Evolutionary conservation across 306 rosid species (phyloP).

Genomic region (Lablab purpureus): DNA sequence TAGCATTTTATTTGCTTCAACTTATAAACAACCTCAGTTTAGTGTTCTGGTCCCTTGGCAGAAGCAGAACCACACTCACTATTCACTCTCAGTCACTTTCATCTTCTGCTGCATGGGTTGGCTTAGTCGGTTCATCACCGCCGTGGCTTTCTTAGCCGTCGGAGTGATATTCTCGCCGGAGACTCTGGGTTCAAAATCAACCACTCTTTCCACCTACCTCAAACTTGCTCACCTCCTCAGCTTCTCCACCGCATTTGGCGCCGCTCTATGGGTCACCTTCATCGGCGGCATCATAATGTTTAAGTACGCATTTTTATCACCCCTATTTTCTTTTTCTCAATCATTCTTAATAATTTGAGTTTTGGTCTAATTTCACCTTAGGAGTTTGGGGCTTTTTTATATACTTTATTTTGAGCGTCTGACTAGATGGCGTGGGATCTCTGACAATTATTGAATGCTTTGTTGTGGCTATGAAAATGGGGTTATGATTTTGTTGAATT

Average conservation of each 20-base stretch:
- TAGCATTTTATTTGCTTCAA: constrained; percentile 11
- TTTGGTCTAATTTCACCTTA: background rate
- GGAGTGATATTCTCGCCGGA: constrained; percentile 96
- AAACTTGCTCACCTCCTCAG: constrained; percentile 88
- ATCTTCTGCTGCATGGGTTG: constrained; percentile 66
- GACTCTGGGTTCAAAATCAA: constrained; percentile 75
- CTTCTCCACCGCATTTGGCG: constrained; percentile 93
- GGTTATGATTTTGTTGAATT: background rate
- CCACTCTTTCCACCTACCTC: constrained; percentile 66
- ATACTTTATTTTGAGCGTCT: too few relatives aligned
- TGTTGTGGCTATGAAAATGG: background rate
- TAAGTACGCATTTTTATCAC: constrained; percentile 57
- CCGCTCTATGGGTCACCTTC: constrained; percentile 96
- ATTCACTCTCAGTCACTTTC: background rate
- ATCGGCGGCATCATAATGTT: constrained; percentile 99
- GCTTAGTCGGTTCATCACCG: constrained; percentile 73
- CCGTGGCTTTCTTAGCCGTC: constrained; percentile 80
- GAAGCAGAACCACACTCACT: background rate
- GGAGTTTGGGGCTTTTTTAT: too few relatives aligned
- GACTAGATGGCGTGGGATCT: background rate
- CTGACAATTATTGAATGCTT: background rate
- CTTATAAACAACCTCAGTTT: background rate
- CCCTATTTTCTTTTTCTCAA: background rate
- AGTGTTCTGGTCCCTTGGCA: background rate
- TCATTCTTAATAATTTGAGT: background rate